A percentile compares a stretch with the other conserved stretches of the same genome.
These are phyloP conservation scores for Zoysia pacifica DNA, from an alignment of 176 grass and related monocot genomes.

Conservation along the genomic window DNA sequence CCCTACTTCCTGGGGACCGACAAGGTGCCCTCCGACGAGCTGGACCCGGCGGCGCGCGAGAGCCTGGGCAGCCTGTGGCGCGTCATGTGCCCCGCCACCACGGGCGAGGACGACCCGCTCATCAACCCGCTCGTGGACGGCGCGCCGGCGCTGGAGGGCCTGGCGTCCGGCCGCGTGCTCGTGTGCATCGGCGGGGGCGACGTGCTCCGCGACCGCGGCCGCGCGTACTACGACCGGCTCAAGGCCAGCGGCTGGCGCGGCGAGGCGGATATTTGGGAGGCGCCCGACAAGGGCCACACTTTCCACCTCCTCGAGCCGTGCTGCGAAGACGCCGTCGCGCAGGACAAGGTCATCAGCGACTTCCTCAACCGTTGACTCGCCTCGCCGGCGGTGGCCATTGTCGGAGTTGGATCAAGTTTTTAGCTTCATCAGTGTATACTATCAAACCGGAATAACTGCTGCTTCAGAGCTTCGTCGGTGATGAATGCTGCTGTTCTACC, in stretches of 20 bases:
- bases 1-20: constrained; percentile 73
- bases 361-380: constrained; percentile 50
- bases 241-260: constrained; percentile 47
- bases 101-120: constrained; percentile 59
- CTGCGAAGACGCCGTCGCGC: constrained; percentile 50
- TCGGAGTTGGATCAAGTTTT: not conserved
- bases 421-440: constrained; percentile 25
- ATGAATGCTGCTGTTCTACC: constrained; percentile 33
- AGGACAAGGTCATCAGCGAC: constrained; percentile 58
- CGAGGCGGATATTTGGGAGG: constrained; percentile 51
- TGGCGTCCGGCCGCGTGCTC: constrained; percentile 49
- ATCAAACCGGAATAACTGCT: constrained; percentile 35
- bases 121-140: constrained; percentile 52
- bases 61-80: constrained; percentile 51
- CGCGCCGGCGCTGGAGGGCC: constrained; percentile 29
- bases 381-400: not conserved
- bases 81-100: constrained; percentile 59
- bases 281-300: constrained; percentile 50
- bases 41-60: constrained; percentile 28
- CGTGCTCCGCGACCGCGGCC: constrained; percentile 65
- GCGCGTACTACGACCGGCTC: constrained; percentile 50
- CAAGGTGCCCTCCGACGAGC: constrained; percentile 53
- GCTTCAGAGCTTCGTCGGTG: constrained; percentile 11
- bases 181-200: constrained; percentile 51
- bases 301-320: constrained; percentile 55